A percentile compares a stretch with the other conserved stretches of the same genome.
phyloP scores from a whole-genome alignment of 108 stramenopile species.

The Cyclotella atomus region DNA sequence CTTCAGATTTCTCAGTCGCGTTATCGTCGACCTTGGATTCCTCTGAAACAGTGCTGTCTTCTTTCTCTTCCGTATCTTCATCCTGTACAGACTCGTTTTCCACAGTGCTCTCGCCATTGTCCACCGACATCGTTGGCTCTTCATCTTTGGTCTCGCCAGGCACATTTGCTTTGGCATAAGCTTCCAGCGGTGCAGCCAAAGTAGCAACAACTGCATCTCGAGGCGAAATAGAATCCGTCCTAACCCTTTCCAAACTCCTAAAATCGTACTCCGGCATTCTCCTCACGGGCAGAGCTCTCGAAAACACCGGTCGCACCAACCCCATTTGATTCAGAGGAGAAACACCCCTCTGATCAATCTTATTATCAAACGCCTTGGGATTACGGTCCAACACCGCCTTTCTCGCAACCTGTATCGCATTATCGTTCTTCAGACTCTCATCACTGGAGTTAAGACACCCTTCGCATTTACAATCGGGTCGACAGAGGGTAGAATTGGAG shows the following conservation, averaged over 20 bases:
- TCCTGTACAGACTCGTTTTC: too few species aligned
- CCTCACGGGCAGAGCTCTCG: not conserved
- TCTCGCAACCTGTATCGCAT: slow-evolving; percentile 57
- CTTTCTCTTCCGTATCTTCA: too few species aligned
- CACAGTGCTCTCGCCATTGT: not conserved
- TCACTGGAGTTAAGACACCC: slow-evolving; percentile 66
- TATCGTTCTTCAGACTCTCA: slow-evolving; percentile 43
- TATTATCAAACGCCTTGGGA: slow-evolving; percentile 77
- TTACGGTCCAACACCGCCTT: slow-evolving; percentile 69
- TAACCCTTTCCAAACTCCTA: slow-evolving; percentile 26
- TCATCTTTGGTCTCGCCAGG: not conserved
- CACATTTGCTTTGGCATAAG: too few species aligned
- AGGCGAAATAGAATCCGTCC: not conserved
- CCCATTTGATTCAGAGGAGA: not conserved
- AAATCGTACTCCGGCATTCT: slow-evolving; percentile 29
- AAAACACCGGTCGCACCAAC: not conserved
- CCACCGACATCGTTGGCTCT: not conserved
- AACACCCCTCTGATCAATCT: slow-evolving; percentile 13
- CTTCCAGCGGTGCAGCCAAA: not conserved
- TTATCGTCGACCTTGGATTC: not conserved
- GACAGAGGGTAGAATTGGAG: slow-evolving; percentile 65
- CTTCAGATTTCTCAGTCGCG: not conserved
- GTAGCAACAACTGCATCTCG: not conserved
- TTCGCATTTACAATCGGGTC: slow-evolving; percentile 72
- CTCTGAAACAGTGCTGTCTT: too few species aligned